phyloP scores from a whole-genome alignment of 2,329 filamentous ascomycete species.

The Beauveria pseudobassiana region DNA sequence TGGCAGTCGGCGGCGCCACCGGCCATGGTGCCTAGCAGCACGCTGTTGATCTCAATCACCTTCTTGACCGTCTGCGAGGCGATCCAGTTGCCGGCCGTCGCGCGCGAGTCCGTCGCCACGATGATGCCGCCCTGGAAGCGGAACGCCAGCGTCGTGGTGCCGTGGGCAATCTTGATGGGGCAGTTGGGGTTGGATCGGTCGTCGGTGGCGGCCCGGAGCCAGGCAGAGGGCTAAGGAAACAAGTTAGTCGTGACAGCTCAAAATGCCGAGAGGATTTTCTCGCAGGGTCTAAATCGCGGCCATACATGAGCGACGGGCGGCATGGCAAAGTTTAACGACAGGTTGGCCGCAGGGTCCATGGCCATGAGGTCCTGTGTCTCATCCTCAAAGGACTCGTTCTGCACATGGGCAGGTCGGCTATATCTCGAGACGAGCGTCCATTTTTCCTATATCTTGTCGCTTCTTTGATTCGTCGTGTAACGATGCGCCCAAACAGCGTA shows the following conservation, averaged over 20 bases:
- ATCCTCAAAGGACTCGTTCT: conserved; percentile 62
- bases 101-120: conserved; percentile 94
- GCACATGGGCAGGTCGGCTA: conserved; percentile 66
- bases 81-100: conserved; percentile 98
- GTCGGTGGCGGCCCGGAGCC: conserved; percentile 94
- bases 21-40: conserved; percentile 93
- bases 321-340: conserved; percentile 91
- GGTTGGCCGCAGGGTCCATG: conserved; percentile 62
- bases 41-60: conserved; percentile 96
- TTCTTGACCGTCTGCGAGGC: conserved; percentile 99
- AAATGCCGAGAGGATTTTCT: not conserved
- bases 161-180: conserved; percentile 99
- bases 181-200: conserved; percentile 94
- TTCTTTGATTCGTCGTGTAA: not conserved
- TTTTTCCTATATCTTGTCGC: conserved; percentile 30
- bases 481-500: not conserved
- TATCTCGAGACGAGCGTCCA: conserved; percentile 94
- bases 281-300: not conserved
- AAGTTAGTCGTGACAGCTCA: not conserved
- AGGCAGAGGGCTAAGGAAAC: conserved; percentile 64
- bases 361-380: conserved; percentile 69
- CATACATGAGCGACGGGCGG: conserved; percentile 84
- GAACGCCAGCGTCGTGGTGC: conserved; percentile 95
- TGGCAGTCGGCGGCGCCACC: conserved; percentile 98
- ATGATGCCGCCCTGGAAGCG: conserved; percentile 98